Evolutionary conservation across 1,284 basidiomycete genomes (phyloP).

Genomic region (Irpex rosettiformis): DNA sequence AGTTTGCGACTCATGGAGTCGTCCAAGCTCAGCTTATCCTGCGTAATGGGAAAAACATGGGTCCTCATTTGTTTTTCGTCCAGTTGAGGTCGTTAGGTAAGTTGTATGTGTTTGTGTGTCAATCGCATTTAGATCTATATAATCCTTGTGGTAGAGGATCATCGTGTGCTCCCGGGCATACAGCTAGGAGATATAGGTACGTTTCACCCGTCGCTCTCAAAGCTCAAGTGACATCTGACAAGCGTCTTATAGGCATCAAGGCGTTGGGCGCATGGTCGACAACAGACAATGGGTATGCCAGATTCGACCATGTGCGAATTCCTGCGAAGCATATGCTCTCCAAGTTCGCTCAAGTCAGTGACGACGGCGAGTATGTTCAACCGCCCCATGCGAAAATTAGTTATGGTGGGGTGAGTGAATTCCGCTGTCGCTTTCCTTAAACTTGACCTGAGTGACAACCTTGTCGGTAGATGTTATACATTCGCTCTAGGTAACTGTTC

Average conservation of each 20-base stretch:
- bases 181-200: conserved; percentile 74
- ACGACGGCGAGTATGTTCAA: conserved; percentile 62
- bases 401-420: conserved; percentile 67
- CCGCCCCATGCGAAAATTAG: conserved; percentile 74
- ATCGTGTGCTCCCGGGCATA: conserved; percentile 61
- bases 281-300: conserved; percentile 70
- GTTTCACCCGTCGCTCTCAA: background rate
- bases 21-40: conserved; percentile 77
- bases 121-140: background rate
- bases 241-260: conserved; percentile 51
- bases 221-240: background rate
- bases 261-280: conserved; percentile 51
- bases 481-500: conserved; percentile 48
- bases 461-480: conserved; percentile 59
- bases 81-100: conserved; percentile 61
- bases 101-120: conserved; percentile 11
- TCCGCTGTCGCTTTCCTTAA: background rate
- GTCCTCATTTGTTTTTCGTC: conserved; percentile 77
- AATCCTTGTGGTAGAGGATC: conserved; percentile 42
- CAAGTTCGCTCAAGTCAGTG: conserved; percentile 69
- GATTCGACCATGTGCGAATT: conserved; percentile 70
- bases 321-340: conserved; percentile 76
- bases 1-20: conserved; percentile 75
- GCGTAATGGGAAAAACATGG: conserved; percentile 57
- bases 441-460: background rate